These are phyloP conservation scores for Pestalotiopsis fici DNA, from an alignment of 2,329 filamentous ascomycete species.

Conservation along the genomic window DNA sequence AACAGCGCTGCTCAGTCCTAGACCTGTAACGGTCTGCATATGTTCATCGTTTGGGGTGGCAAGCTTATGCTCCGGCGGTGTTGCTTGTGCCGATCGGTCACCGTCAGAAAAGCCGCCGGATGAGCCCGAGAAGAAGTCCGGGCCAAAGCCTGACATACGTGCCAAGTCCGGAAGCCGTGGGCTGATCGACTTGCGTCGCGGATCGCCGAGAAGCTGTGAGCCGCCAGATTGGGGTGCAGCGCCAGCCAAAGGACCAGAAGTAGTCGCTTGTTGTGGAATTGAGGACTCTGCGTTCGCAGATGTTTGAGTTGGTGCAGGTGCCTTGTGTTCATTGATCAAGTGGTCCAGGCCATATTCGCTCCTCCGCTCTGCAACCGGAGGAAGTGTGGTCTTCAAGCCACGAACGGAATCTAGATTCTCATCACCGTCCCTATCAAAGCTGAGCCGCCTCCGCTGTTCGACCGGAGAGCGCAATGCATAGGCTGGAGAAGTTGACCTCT, in stretches of 20 bases:
- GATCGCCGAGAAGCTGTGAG: slow-evolving; percentile 3
- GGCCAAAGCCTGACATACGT: slow-evolving; percentile 61
- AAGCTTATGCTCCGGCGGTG: neutral
- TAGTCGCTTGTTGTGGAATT: slow-evolving; percentile 8
- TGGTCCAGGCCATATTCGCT: slow-evolving; percentile 60
- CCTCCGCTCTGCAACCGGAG: slow-evolving; percentile 58
- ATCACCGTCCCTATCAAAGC: slow-evolving; percentile 32
- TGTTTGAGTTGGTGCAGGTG: neutral
- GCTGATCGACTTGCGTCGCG: slow-evolving; percentile 45
- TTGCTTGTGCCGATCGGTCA: neutral
- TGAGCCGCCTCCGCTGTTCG: slow-evolving; percentile 24
- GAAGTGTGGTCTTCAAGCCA: slow-evolving; percentile 41
- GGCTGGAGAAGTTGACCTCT: slow-evolving; percentile 4
- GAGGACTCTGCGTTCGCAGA: neutral
- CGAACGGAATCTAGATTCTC: slow-evolving; percentile 36
- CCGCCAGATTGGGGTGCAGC: neutral
- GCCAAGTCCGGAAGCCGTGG: slow-evolving; percentile 59
- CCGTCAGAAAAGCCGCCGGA: neutral
- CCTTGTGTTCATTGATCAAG: slow-evolving; percentile 20
- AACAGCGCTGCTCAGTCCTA: neutral
- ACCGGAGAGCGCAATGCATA: slow-evolving; percentile 18
- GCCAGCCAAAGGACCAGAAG: neutral
- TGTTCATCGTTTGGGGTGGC: neutral
- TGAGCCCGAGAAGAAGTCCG: slow-evolving; percentile 53
- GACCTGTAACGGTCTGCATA: neutral